These are phyloP conservation scores for Gamarada debralockiae DNA, from an alignment of 495 filamentous ascomycete species.

Conservation along the genomic window DNA sequence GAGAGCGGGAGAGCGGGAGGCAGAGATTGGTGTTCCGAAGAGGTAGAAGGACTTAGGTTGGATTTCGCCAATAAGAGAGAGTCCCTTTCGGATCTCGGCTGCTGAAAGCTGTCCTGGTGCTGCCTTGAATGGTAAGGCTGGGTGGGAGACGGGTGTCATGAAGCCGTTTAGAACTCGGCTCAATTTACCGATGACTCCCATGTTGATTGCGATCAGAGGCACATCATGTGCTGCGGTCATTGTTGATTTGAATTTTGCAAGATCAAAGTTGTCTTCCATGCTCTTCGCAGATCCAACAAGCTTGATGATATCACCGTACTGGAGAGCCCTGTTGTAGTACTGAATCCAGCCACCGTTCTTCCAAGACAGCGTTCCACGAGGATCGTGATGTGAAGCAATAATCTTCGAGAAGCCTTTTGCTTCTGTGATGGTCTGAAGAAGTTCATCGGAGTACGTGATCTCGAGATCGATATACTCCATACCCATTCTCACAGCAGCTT, in stretches of 20 bases:
- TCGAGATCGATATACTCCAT: conserved; percentile 94
- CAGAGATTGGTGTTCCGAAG: conserved; percentile 78
- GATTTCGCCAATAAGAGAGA: conserved; percentile 78
- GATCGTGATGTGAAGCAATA: conserved; percentile 95
- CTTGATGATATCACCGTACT: conserved; percentile 90
- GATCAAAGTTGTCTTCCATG: conserved; percentile 80
- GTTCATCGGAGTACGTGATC: conserved; percentile 73
- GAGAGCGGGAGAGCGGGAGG: conserved; percentile 79
- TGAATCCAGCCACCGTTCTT: conserved; percentile 81
- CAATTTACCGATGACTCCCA: conserved; percentile 84
- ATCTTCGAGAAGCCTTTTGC: conserved; percentile 69
- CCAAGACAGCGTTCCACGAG: conserved; percentile 76
- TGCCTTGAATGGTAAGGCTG: conserved; percentile 82
- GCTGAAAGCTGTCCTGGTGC: conserved; percentile 94
- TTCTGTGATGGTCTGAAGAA: conserved; percentile 63
- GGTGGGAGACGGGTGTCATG: conserved; percentile 94
- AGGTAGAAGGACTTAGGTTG: conserved; percentile 74
- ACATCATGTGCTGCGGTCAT: conserved; percentile 65
- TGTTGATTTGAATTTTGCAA: conserved; percentile 78
- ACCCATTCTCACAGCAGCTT: conserved; percentile 71
- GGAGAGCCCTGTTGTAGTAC: conserved; percentile 80
- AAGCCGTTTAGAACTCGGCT: conserved; percentile 88
- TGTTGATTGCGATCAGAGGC: conserved; percentile 93
- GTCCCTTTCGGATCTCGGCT: conserved; percentile 75
- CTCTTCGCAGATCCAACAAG: conserved; percentile 79